Evolutionary conservation across 768 basidiomycete genomes (phyloP).

Genomic region (Xerocomus brunneocitrinus): DNA sequence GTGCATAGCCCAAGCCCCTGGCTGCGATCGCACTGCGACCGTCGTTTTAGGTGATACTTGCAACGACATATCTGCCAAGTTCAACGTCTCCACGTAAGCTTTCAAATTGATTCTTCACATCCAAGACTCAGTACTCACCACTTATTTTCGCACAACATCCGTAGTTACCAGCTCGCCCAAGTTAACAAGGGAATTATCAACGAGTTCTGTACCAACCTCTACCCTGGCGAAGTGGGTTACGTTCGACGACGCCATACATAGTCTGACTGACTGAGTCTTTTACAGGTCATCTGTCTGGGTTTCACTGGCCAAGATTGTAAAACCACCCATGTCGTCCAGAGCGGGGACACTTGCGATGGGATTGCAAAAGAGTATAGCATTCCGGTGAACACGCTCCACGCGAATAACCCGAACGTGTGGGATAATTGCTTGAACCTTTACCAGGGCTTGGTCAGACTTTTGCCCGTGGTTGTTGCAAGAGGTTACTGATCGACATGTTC

Average conservation of each 20-base stretch:
- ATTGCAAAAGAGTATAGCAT: constrained; percentile 43
- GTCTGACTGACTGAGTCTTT: neutral
- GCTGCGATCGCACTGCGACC: constrained; percentile 60
- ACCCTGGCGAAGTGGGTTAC: constrained; percentile 41
- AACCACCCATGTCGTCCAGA: constrained; percentile 42
- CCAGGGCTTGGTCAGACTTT: constrained; percentile 46
- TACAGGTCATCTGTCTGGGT: constrained; percentile 49
- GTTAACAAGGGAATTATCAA: neutral
- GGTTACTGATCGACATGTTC: neutral
- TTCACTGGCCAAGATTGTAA: constrained; percentile 51
- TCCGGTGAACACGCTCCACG: constrained; percentile 40
- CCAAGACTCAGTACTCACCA: neutral
- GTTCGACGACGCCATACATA: neutral
- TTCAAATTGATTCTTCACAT: neutral
- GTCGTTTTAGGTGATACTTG: constrained; percentile 58
- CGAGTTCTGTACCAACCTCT: constrained; percentile 49
- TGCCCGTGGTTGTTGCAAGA: neutral
- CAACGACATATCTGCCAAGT: constrained; percentile 55
- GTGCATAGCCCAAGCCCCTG: constrained; percentile 42
- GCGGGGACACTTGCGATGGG: constrained; percentile 47
- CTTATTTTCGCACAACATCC: neutral
- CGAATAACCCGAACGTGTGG: constrained; percentile 66
- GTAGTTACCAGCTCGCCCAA: constrained; percentile 13
- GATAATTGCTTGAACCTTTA: constrained; percentile 50
- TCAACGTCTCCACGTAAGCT: constrained; percentile 61